These are phyloP conservation scores for Gaillardinia entomophila DNA, from an alignment of 805 yeast species.

Conservation along the genomic window DNA sequence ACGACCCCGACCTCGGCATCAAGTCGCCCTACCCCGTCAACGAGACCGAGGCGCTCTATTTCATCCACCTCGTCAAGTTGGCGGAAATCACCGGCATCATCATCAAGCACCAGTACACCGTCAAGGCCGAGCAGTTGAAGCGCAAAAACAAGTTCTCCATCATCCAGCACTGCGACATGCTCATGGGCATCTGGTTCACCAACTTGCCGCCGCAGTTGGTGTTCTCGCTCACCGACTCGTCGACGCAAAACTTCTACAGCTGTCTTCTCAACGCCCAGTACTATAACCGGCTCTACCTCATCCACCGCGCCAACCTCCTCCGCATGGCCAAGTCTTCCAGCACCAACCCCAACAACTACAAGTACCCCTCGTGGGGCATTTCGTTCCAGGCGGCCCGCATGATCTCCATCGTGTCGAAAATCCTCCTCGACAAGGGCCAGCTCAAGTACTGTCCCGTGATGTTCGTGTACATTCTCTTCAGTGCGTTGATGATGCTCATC, in stretches of 20 bases:
- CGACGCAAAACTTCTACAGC: conserved; percentile 50
- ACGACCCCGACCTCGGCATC: conserved; percentile 23
- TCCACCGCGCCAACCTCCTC: conserved; percentile 64
- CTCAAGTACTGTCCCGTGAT: conserved; percentile 52
- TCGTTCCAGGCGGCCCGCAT: conserved; percentile 78
- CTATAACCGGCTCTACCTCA: conserved; percentile 64
- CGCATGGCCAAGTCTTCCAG: conserved; percentile 40
- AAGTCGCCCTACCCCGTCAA: conserved; percentile 41
- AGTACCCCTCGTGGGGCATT: conserved; percentile 72
- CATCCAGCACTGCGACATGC: conserved; percentile 65
- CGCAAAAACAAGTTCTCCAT: conserved; percentile 36
- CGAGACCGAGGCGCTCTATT: conserved; percentile 47
- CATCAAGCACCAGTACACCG: conserved; percentile 63
- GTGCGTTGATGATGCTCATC: conserved; percentile 66
- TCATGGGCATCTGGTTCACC: conserved; percentile 73
- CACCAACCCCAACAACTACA: conserved; percentile 37
- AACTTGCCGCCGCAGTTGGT: conserved; percentile 58
- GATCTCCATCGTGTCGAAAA: conserved; percentile 59
- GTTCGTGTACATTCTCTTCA: conserved; percentile 52
- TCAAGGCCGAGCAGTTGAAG: conserved; percentile 55
- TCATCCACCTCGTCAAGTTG: conserved; percentile 58
- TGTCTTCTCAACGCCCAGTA: conserved; percentile 63
- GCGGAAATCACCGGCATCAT: conserved; percentile 69
- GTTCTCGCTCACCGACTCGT: conserved; percentile 52
- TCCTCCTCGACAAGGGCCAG: conserved; percentile 44